Percentiles rank a stretch among this genome's conserved stretches.
phyloP scores from a whole-genome alignment of 495 filamentous ascomycete genomes.

The Aspergillus funiculosus region DNA sequence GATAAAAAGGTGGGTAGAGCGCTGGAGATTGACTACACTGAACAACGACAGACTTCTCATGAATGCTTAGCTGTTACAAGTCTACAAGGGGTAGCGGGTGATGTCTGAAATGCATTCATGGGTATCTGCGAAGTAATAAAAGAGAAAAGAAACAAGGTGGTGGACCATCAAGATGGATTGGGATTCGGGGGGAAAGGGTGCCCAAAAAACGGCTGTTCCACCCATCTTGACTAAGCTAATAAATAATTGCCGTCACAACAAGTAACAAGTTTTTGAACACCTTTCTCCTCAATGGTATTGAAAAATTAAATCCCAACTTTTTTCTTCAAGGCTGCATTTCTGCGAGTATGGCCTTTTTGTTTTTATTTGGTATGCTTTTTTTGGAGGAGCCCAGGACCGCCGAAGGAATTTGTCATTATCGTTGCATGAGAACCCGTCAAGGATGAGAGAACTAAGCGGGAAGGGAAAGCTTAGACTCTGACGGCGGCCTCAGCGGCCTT shows the following conservation, averaged over 20 bases:
- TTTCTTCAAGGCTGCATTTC: too few relatives aligned
- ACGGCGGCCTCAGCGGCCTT: conserved; percentile 88
- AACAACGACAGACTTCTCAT: conserved; percentile 21
- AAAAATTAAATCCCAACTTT: too few relatives aligned
- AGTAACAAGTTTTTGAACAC: conserved; percentile 24
- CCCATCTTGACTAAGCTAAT: conserved; percentile 6
- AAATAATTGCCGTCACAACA: not conserved
- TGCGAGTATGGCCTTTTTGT: too few relatives aligned
- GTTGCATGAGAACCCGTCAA: conserved; percentile 16
- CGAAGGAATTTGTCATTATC: conserved; percentile 17
- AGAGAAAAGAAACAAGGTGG: conserved; percentile 16
- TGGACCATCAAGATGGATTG: conserved; percentile 22
- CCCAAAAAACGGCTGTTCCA: conserved; percentile 2
- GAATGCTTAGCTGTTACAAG: conserved; percentile 18
- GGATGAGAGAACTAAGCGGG: conserved; percentile 3
- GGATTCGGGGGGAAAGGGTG: conserved; percentile 18
- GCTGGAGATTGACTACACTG: too few relatives aligned
- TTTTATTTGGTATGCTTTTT: conserved; percentile 20
- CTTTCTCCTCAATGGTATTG: too few relatives aligned
- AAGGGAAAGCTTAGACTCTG: conserved; percentile 72
- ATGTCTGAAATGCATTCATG: conserved; percentile 45
- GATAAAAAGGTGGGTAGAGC: too few relatives aligned
- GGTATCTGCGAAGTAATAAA: conserved; percentile 41
- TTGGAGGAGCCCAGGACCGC: conserved; percentile 7
- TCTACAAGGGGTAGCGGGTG: conserved; percentile 13